Percentiles rank a stretch among this genome's conserved stretches.
phyloP scores from a whole-genome alignment of 768 basidiomycete species.

The Kwoniella europaea region DNA sequence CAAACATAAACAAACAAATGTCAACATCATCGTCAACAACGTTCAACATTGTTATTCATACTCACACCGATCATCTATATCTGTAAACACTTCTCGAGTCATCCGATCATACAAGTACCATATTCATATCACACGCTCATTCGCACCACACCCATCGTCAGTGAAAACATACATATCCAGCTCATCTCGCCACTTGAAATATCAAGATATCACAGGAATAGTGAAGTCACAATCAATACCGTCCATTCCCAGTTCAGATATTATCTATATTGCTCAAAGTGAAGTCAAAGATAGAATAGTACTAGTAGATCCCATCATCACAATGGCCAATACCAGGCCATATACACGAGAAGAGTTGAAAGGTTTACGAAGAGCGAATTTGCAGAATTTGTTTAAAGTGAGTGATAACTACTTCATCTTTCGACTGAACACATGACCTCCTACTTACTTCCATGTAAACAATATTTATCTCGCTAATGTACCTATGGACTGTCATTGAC shows the following conservation, averaged over 20 bases:
- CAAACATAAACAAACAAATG: neutral
- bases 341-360: slow-evolving; percentile 46
- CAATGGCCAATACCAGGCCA: slow-evolving; percentile 28
- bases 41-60: neutral
- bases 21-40: neutral
- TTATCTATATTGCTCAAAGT: neutral
- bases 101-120: neutral
- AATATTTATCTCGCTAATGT: neutral
- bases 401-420: slow-evolving; percentile 8
- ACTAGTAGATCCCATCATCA: neutral
- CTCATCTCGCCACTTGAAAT: neutral
- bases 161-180: neutral
- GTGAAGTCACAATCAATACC: too few species aligned
- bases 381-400: slow-evolving; percentile 51
- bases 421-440: neutral
- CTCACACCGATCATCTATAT: neutral
- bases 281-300: neutral
- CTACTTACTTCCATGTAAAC: neutral
- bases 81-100: neutral
- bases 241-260: neutral
- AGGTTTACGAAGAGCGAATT: slow-evolving; percentile 37
- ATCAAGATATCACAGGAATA: neutral
- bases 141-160: neutral
- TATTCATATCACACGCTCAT: neutral
- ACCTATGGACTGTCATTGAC: neutral